phyloP scores from a whole-genome alignment of 495 filamentous ascomycete genomes.

The Entonaema liquescens region DNA sequence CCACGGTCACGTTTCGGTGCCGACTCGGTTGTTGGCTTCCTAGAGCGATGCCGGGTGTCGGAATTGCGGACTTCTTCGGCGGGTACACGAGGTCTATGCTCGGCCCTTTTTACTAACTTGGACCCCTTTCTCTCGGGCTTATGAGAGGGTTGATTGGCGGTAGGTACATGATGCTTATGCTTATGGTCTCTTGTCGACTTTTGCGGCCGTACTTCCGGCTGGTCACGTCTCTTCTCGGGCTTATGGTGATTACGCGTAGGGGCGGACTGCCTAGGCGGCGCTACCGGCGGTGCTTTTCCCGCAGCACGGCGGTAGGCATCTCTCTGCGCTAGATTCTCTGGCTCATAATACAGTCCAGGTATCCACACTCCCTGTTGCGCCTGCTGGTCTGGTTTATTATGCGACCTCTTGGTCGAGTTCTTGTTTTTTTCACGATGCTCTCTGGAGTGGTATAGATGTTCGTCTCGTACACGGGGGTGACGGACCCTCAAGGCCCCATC shows the following conservation, averaged over 20 bases:
- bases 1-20: background rate
- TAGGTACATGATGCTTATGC: background rate
- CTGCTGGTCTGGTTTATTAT: background rate
- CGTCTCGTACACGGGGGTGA: slow-evolving; percentile 15
- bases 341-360: slow-evolving; percentile 31
- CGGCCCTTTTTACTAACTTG: background rate
- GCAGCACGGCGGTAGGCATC: slow-evolving; percentile 14
- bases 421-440: slow-evolving; percentile 8
- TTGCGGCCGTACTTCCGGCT: background rate
- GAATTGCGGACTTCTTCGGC: background rate
- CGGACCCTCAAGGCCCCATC: slow-evolving; percentile 35
- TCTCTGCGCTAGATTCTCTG: slow-evolving; percentile 24
- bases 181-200: background rate
- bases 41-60: background rate
- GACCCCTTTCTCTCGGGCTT: background rate
- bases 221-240: background rate
- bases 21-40: background rate
- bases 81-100: background rate
- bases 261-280: background rate
- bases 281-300: slow-evolving; percentile 22
- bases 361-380: slow-evolving; percentile 32
- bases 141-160: background rate
- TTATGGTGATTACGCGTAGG: background rate
- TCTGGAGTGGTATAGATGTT: background rate
- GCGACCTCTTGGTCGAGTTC: slow-evolving; percentile 2